These are phyloP conservation scores for Lycium ferocissimum DNA, from an alignment of 257 asterid genomes.

Conservation along the genomic window DNA sequence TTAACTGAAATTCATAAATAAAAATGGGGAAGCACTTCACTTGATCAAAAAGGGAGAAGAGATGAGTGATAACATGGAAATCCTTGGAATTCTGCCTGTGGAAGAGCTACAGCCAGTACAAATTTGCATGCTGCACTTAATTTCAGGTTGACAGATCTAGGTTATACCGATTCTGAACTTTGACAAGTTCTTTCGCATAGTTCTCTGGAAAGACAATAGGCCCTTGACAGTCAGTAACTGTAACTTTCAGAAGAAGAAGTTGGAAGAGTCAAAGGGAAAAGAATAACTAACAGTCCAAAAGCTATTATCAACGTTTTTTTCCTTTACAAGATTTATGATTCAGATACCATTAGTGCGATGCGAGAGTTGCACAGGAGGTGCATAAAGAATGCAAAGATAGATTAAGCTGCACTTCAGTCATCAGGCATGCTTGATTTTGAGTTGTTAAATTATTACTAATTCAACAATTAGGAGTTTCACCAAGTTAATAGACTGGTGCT, in stretches of 20 bases:
- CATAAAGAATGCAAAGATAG: background rate
- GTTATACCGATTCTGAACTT: background rate
- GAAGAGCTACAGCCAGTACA: background rate
- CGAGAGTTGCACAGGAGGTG: background rate
- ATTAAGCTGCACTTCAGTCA: background rate
- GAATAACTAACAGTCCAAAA: background rate
- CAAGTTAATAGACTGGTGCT: background rate
- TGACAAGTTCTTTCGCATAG: background rate
- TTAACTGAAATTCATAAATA: slow-evolving; percentile 1
- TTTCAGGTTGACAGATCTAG: slow-evolving; percentile 20
- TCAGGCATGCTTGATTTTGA: background rate
- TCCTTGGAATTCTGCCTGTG: slow-evolving; percentile 1
- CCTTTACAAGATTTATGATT: background rate
- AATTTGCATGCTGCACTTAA: background rate
- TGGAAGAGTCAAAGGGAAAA: background rate
- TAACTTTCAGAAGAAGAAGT: background rate
- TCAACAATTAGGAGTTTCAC: background rate
- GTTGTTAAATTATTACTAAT: background rate
- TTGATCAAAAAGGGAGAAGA: background rate
- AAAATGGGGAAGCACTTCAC: background rate
- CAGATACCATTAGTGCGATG: background rate
- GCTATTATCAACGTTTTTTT: too few relatives aligned
- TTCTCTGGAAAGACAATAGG: background rate
- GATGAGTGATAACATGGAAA: slow-evolving; percentile 17
- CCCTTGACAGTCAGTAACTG: background rate